These are phyloP conservation scores for Talaromyces sp. DNA, from an alignment of 2,329 filamentous ascomycete species.

Conservation along the genomic window DNA sequence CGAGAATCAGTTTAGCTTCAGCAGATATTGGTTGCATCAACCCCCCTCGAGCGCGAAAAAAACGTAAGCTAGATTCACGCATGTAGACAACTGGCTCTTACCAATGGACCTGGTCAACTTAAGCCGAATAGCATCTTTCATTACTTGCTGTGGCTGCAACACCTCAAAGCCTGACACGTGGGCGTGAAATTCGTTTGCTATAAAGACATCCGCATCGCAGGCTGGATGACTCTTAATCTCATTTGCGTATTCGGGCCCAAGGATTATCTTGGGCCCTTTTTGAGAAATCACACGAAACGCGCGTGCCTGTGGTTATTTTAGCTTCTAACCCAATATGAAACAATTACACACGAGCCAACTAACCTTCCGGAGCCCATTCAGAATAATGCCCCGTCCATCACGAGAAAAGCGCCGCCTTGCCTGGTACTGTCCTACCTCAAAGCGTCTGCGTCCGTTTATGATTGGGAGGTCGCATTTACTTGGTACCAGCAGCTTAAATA, in stretches of 20 bases:
- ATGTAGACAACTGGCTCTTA: not conserved
- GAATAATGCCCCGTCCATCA: not conserved
- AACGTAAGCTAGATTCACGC: not conserved
- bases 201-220: not conserved
- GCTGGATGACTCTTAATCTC: not conserved
- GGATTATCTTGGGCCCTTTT: not conserved
- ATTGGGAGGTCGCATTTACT: not conserved
- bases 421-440: not conserved
- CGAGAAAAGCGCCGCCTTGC: not conserved
- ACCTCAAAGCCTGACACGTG: constrained; percentile 1
- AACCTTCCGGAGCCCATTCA: not conserved
- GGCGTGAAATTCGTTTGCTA: not conserved
- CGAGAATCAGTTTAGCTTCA: constrained; percentile 2
- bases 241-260: not conserved
- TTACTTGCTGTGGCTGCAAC: not conserved
- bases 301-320: not conserved
- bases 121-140: not conserved
- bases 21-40: not conserved
- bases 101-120: not conserved
- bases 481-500: not conserved
- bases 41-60: not conserved
- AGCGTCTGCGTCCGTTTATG: not conserved
- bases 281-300: not conserved
- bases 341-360: not conserved
- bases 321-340: not conserved